phyloP scores from a whole-genome alignment of 2,329 filamentous ascomycete genomes.

The Beauveria pseudobassiana region DNA sequence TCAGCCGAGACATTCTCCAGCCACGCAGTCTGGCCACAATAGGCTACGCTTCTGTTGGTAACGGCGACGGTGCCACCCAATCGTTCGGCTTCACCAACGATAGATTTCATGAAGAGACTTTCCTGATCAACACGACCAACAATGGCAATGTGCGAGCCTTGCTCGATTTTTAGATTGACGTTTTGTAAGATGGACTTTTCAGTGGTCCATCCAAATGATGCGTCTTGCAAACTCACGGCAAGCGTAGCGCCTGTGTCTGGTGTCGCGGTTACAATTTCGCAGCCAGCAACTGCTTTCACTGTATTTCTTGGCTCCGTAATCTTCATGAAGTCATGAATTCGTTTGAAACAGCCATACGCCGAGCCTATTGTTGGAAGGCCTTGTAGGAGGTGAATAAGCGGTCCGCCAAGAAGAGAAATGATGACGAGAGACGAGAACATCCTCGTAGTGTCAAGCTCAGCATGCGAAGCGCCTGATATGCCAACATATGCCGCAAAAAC shows the following conservation, averaged over 20 bases:
- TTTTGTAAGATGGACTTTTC: neutral
- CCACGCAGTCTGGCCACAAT: neutral
- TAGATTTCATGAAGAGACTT: neutral
- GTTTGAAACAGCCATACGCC: neutral
- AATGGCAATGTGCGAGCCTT: neutral
- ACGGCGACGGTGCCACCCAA: neutral
- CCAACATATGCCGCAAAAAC: neutral
- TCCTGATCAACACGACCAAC: neutral
- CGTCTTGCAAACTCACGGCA: neutral
- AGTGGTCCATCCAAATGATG: neutral
- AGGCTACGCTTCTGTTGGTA: neutral
- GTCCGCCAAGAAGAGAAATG: neutral
- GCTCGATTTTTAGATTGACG: neutral
- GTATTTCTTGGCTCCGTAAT: neutral
- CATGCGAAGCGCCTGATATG: neutral
- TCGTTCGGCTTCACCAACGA: neutral
- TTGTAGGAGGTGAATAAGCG: neutral
- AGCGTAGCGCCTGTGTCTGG: neutral
- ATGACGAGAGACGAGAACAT: neutral
- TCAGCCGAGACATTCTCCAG: neutral
- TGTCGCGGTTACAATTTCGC: neutral
- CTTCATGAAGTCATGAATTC: neutral
- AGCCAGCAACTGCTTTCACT: neutral
- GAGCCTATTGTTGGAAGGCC: neutral
- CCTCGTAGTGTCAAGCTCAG: neutral